These are phyloP conservation scores for Pleoardoris graminearum DNA, from an alignment of 2,329 filamentous ascomycete species.

Conservation along the genomic window DNA sequence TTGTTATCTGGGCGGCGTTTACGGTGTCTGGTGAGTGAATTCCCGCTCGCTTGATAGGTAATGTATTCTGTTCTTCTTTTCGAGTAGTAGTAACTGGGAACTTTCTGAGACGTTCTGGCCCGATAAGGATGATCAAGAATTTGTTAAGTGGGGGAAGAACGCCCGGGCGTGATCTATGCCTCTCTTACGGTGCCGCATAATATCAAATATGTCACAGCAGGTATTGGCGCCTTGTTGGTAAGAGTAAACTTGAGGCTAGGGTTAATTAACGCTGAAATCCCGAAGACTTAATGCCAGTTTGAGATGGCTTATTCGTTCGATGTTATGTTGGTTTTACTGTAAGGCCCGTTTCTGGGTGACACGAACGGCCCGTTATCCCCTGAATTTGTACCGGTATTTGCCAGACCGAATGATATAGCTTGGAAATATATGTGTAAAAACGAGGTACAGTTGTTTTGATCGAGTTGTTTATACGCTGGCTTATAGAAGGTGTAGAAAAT, in stretches of 20 bases:
- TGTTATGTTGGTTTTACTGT: conserved; percentile 33
- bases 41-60: no score
- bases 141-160: neutral
- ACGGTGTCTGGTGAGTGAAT: no score
- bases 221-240: neutral
- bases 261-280: conserved; percentile 11
- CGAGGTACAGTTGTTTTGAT: conserved; percentile 6
- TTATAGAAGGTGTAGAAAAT: conserved; percentile 20
- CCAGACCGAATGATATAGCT: conserved; percentile 10
- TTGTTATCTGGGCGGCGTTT: no score
- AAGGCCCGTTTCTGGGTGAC: conserved; percentile 23
- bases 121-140: neutral
- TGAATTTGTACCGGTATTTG: neutral
- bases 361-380: conserved; percentile 12
- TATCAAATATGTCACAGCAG: neutral
- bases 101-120: neutral
- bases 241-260: neutral
- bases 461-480: no score
- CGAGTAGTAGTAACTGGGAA: neutral
- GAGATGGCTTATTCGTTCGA: conserved; percentile 40
- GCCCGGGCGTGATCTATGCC: neutral
- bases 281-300: conserved; percentile 42
- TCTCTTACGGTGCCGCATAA: neutral
- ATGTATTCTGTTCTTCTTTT: neutral
- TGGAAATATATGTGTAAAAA: conserved; percentile 19